These are phyloP conservation scores for Cynara cardunculus DNA, from an alignment of 129 eudicot species.

Conservation along the genomic window DNA sequence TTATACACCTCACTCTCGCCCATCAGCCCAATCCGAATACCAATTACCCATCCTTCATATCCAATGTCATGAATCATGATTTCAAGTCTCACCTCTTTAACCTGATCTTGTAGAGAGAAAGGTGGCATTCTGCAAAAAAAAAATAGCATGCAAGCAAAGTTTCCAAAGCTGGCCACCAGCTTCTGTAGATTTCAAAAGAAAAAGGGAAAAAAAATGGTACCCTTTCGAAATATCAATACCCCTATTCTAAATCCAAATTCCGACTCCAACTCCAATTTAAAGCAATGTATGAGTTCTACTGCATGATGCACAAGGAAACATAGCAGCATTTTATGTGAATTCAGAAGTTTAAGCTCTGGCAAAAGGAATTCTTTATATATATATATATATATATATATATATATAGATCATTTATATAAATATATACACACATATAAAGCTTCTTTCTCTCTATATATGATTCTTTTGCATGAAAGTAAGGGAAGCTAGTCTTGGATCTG, in stretches of 20 bases:
- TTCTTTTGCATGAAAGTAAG: slow-evolving; percentile 73
- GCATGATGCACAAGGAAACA: slow-evolving; percentile 16
- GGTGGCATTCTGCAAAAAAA: background rate
- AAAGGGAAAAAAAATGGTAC: slow-evolving; percentile 3
- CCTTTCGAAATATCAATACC: slow-evolving; percentile 35
- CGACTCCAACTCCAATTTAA: slow-evolving; percentile 7
- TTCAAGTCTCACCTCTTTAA: background rate
- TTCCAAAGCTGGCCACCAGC: slow-evolving; percentile 42
- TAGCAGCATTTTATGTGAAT: slow-evolving; percentile 11
- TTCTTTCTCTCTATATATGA: slow-evolving; percentile 26
- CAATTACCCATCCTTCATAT: background rate
- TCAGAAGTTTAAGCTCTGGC: background rate
- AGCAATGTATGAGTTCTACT: background rate
- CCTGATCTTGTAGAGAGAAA: background rate
- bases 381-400: too few relatives aligned
- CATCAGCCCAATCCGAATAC: background rate
- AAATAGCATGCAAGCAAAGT: slow-evolving; percentile 50
- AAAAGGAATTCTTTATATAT: background rate
- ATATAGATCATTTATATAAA: background rate
- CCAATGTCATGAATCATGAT: background rate
- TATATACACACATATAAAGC: slow-evolving; percentile 23
- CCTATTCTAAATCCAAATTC: background rate
- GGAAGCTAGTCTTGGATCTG: slow-evolving; percentile 70
- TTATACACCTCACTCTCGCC: background rate
- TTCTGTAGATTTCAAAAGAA: slow-evolving; percentile 42